A percentile compares a stretch with the other conserved stretches of the same genome.
Evolutionary conservation across 352 stramenopile genomes (phyloP).

Genomic region (Pythium dissimile): DNA sequence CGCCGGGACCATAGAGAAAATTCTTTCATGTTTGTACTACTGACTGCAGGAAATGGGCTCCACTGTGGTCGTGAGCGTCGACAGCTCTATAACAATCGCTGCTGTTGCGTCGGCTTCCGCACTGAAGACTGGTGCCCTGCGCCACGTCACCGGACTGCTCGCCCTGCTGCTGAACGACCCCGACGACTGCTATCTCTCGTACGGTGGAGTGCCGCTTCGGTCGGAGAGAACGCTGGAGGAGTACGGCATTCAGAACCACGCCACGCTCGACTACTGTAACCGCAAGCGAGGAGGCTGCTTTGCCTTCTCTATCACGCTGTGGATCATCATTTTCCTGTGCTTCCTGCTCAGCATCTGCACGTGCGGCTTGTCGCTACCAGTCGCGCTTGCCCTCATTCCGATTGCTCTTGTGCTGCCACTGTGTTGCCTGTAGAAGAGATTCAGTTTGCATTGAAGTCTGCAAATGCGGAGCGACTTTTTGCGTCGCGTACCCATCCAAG

Average conservation of each 20-base stretch:
- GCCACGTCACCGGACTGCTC: neutral
- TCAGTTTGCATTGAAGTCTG: too few relatives aligned
- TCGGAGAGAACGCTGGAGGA: slow-evolving; percentile 40
- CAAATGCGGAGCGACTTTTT: too few relatives aligned
- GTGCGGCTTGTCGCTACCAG: slow-evolving; percentile 57
- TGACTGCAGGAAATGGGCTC: slow-evolving; percentile 35
- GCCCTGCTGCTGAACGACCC: neutral
- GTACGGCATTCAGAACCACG: slow-evolving; percentile 67
- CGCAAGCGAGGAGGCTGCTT: slow-evolving; percentile 66
- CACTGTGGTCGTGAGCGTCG: slow-evolving; percentile 35
- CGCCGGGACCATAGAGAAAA: neutral
- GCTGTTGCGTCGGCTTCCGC: slow-evolving; percentile 28
- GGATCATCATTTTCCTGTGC: slow-evolving; percentile 75
- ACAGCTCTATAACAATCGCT: slow-evolving; percentile 30
- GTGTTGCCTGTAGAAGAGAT: slow-evolving; percentile 49
- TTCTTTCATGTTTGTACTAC: neutral
- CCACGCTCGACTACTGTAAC: slow-evolving; percentile 45
- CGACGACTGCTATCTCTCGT: slow-evolving; percentile 39
- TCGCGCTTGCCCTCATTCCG: slow-evolving; percentile 55
- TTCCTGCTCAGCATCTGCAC: slow-evolving; percentile 71
- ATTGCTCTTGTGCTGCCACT: slow-evolving; percentile 60
- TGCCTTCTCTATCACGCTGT: slow-evolving; percentile 67
- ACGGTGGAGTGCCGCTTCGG: slow-evolving; percentile 58
- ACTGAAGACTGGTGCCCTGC: neutral
- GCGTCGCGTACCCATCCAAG: too few relatives aligned